Conservation (phyloP, 2,329 filamentous ascomycete species). For the Pseudopithomyces chartarum region DNA sequence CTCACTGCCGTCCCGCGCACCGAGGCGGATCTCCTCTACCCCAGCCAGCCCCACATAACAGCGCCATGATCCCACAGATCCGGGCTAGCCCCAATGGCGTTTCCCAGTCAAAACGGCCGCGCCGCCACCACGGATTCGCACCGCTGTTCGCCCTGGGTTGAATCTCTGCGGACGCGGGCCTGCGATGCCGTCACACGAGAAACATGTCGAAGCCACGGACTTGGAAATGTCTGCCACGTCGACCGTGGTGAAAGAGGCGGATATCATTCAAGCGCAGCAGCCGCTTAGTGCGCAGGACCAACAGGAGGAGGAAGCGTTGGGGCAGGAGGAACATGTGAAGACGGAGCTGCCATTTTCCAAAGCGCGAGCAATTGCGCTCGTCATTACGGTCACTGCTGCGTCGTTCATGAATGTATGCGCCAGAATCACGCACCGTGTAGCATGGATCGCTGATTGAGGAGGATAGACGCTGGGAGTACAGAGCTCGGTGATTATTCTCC, state of each 20-base stretch:
- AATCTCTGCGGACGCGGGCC: background rate
- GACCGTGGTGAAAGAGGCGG: conserved; percentile 9
- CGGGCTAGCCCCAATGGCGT: background rate
- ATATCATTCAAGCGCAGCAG: conserved; percentile 12
- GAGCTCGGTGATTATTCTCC: conserved; percentile 65
- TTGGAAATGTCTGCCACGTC: background rate
- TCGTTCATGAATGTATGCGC: conserved; percentile 42
- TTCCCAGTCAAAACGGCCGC: background rate
- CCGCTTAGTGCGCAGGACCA: conserved; percentile 6
- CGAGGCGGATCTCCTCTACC: background rate
- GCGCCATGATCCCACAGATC: background rate
- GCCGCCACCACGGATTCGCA: background rate
- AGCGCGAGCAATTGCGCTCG: conserved; percentile 35
- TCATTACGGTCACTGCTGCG: conserved; percentile 31
- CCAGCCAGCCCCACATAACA: background rate
- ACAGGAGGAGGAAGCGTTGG: conserved; percentile 12
- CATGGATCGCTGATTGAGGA: background rate
- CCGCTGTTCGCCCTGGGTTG: background rate
- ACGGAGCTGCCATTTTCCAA: conserved; percentile 32
- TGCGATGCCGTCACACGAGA: background rate
- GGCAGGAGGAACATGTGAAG: conserved; percentile 6
- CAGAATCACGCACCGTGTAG: background rate
- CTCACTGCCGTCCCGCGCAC: background rate
- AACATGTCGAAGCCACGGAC: background rate
- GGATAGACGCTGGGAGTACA: conserved; percentile 61